Evolutionary conservation across 1,139 yeast species (phyloP).

Genomic region (Geotrichum australiense): DNA sequence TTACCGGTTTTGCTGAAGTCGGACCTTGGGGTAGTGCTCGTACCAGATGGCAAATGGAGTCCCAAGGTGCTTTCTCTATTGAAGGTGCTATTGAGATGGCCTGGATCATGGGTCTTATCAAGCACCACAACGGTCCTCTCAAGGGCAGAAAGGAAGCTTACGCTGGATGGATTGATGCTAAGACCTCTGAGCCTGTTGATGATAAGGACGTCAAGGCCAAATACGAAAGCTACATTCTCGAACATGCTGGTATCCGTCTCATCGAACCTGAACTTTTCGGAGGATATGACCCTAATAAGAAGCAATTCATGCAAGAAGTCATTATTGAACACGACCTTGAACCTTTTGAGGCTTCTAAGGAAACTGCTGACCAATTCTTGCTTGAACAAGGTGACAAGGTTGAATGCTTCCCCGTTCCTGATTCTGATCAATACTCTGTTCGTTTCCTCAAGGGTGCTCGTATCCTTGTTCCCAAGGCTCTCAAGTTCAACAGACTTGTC

Average conservation of each 20-base stretch:
- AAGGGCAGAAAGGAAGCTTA: slow-evolving; percentile 83
- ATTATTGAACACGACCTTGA: slow-evolving; percentile 94
- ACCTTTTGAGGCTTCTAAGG: slow-evolving; percentile 90
- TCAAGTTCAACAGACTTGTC: slow-evolving; percentile 89
- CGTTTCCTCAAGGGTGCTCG: slow-evolving; percentile 89
- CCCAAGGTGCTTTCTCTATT: slow-evolving; percentile 87
- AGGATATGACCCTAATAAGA: slow-evolving; percentile 92
- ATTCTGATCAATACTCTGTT: slow-evolving; percentile 87
- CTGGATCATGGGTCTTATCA: slow-evolving; percentile 97
- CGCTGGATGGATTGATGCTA: slow-evolving; percentile 96
- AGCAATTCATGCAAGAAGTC: slow-evolving; percentile 88
- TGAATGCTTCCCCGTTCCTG: slow-evolving; percentile 84
- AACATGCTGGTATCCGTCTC: slow-evolving; percentile 93
- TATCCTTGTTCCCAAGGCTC: slow-evolving; percentile 88
- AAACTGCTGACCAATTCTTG: slow-evolving; percentile 91
- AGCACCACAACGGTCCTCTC: slow-evolving; percentile 86
- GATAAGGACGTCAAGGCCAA: slow-evolving; percentile 88
- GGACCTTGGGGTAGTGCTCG: slow-evolving; percentile 99
- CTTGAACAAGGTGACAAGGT: slow-evolving; percentile 91
- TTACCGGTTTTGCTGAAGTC: slow-evolving; percentile 96
- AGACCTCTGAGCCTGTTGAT: slow-evolving; percentile 86
- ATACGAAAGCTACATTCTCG: slow-evolving; percentile 81
- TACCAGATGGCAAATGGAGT: slow-evolving; percentile 99
- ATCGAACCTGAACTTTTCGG: slow-evolving; percentile 91
- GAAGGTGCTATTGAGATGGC: slow-evolving; percentile 99